Evolutionary conservation across 345 rosid species (phyloP).

Genomic region (Eucalyptus virginea): DNA sequence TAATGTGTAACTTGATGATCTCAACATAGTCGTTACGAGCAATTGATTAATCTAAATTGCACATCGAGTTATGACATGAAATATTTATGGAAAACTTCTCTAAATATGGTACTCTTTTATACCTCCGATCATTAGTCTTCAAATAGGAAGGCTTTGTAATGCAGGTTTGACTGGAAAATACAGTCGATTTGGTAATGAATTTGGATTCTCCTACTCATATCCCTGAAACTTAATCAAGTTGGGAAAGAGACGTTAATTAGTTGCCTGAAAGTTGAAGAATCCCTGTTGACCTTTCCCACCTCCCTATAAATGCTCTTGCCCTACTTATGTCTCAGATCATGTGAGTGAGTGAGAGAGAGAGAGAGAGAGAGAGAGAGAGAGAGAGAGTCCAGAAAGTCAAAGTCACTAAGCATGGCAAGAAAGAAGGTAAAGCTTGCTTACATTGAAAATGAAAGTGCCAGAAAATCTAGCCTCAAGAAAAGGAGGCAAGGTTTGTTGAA

Average conservation of each 20-base stretch:
- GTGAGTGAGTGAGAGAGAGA: background rate
- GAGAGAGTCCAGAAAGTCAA: background rate
- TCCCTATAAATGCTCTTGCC: background rate
- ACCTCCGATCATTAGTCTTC: background rate
- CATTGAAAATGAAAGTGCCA: conserved; percentile 17
- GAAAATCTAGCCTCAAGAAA: conserved; percentile 36
- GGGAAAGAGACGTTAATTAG: background rate
- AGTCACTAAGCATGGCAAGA: conserved; percentile 19
- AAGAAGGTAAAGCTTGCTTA: conserved; percentile 29
- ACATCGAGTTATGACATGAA: background rate
- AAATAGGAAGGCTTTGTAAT: background rate
- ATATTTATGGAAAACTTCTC: background rate
- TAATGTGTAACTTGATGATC: background rate
- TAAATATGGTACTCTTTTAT: background rate
- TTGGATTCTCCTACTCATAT: background rate
- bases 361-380: background rate
- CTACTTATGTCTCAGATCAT: background rate
- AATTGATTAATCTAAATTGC: background rate
- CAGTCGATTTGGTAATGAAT: background rate
- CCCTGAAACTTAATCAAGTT: background rate
- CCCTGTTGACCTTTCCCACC: background rate
- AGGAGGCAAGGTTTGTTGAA: conserved; percentile 25
- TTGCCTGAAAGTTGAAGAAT: background rate
- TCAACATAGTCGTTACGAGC: background rate
- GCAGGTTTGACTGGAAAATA: background rate